Base-by-base conservation (phyloP, 1,284 basidiomycete genomes). In the Bjerkandera adusta region DNA sequence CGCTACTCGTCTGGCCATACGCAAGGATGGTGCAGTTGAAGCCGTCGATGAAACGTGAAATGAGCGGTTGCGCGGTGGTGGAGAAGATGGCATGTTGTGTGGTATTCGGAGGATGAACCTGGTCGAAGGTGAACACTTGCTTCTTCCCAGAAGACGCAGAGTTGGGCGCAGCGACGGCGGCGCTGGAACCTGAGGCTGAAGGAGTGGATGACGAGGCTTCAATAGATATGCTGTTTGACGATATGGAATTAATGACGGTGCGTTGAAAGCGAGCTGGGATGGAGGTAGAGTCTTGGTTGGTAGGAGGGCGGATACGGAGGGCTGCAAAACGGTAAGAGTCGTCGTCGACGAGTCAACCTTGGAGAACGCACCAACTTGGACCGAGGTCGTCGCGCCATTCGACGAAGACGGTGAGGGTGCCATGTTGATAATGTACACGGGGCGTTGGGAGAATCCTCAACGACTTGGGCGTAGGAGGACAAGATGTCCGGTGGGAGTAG, bases 11-110 rank as follows among this genome's bases (percentile, higher is more conserved):
- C 65, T 99, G 97, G 11, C 97, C 96, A 69, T 99, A 99, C 44
- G 96, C 96, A 51, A 99, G 81, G 52, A 99, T 89, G 30, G 97
- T 99, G 54, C 94, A 96, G 70, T 99, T 99, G 71, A 94, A 96
- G 10, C 96, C 96, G 60, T 95, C 92, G 37, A 97, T 64, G 67
- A 98, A 99, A 54, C 91, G 89, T 24, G 87, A 83, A 52, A 98
- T 79, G 55, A 97, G 84, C 20, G 92, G 88, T 48, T 85, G 81
- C 5, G 93, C 91, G 20, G 90, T 91, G 5, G 79, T 77, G 32
- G 83, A 83, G 68, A 92, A 99, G 56, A 98, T 78, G 29, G 85
- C 80, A 65, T 85, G 79, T 65, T 99, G 96, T 0, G 85, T 86
- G 29, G 91, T 83, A 32, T 81, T 83, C 29, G 81, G 72, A 2